These are phyloP conservation scores for Malbranchea zuffiana DNA, from an alignment of 2,329 filamentous ascomycete genomes.

Conservation along the genomic window DNA sequence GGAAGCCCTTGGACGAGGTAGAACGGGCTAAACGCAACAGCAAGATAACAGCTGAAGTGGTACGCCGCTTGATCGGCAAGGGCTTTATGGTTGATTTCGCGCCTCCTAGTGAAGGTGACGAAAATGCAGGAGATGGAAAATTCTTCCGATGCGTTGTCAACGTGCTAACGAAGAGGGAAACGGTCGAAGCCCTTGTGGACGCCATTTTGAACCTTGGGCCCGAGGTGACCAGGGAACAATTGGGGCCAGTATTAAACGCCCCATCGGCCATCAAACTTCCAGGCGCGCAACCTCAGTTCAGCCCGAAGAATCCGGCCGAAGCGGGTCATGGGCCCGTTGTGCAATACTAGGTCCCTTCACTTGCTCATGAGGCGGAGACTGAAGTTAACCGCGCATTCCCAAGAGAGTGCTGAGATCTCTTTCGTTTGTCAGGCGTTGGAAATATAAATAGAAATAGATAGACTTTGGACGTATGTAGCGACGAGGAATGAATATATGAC, in stretches of 20 bases:
- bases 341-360: slow-evolving; percentile 7
- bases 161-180: slow-evolving; percentile 47
- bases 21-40: slow-evolving; percentile 41
- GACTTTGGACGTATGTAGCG: not conserved
- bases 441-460: not conserved
- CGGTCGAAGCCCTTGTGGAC: slow-evolving; percentile 51
- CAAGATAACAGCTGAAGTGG: slow-evolving; percentile 45
- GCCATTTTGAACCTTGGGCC: slow-evolving; percentile 44
- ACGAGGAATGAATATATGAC: not conserved
- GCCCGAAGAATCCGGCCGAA: slow-evolving; percentile 22
- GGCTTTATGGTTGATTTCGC: slow-evolving; percentile 63
- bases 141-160: slow-evolving; percentile 63
- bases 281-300: not conserved
- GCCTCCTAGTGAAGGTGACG: slow-evolving; percentile 38
- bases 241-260: slow-evolving; percentile 6
- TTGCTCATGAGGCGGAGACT: too few species aligned
- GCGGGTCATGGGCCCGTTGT: slow-evolving; percentile 29
- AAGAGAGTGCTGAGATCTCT: too few species aligned
- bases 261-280: slow-evolving; percentile 1
- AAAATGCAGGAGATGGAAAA: slow-evolving; percentile 46
- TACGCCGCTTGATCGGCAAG: slow-evolving; percentile 42
- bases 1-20: slow-evolving; percentile 21
- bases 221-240: slow-evolving; percentile 20
- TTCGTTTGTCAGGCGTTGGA: too few species aligned
- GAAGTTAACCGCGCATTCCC: too few species aligned